Percentiles rank a stretch among this genome's conserved stretches.
phyloP scores from a whole-genome alignment of 176 grass and related monocot species.

The Oryza meridionalis region DNA sequence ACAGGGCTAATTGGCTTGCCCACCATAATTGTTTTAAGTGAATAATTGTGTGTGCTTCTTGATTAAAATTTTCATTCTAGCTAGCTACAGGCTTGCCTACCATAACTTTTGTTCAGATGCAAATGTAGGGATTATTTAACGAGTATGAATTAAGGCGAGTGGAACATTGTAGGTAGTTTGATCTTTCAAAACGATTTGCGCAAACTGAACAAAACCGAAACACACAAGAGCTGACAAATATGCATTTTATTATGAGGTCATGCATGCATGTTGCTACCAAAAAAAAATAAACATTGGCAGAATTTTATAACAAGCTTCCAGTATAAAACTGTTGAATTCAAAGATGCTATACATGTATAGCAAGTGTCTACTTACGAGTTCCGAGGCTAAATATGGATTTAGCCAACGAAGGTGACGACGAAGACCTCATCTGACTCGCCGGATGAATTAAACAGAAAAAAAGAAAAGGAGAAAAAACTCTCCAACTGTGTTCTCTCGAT shows the following conservation, averaged over 20 bases:
- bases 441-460: background rate
- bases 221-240: background rate
- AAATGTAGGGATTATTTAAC: too few relatives aligned
- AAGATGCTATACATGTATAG: background rate
- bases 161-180: too few relatives aligned
- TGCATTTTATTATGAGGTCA: background rate
- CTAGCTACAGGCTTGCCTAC: too few relatives aligned
- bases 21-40: too few relatives aligned
- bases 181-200: too few relatives aligned
- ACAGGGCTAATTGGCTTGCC: too few relatives aligned
- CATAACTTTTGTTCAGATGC: too few relatives aligned
- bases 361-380: slow-evolving; percentile 36
- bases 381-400: slow-evolving; percentile 36
- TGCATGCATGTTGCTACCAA: background rate
- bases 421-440: slow-evolving; percentile 8
- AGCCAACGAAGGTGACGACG: slow-evolving; percentile 2
- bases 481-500: background rate
- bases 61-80: too few relatives aligned
- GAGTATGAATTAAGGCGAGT: too few relatives aligned
- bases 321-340: background rate
- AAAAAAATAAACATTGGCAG: background rate
- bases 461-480: background rate
- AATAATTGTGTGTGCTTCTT: too few relatives aligned
- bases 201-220: too few relatives aligned
- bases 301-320: background rate